A percentile compares a stretch with the other conserved stretches of the same genome.
phyloP scores from a whole-genome alignment of 169 alveolate species.

The Babesia caballi region DNA sequence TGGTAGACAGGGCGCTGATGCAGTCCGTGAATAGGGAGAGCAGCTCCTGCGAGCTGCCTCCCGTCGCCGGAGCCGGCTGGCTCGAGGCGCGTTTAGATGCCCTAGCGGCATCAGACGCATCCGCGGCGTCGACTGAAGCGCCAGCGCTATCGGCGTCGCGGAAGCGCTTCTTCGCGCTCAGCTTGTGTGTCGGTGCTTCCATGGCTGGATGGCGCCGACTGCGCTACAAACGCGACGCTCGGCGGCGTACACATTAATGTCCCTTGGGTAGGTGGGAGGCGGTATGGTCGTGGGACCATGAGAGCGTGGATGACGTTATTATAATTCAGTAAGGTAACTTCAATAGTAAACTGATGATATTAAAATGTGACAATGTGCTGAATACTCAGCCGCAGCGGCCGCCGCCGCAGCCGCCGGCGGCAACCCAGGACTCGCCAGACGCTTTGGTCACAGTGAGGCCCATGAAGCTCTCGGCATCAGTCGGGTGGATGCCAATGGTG shows the following conservation, averaged over 20 bases:
- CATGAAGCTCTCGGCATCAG: slow-evolving; percentile 92
- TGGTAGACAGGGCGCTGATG: slow-evolving; percentile 76
- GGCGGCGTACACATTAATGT: not conserved
- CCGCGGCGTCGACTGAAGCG: not conserved
- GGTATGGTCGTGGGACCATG: too few species aligned
- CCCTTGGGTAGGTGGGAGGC: too few species aligned
- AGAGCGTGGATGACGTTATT: too few species aligned
- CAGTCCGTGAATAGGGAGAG: slow-evolving; percentile 74
- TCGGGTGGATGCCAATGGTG: slow-evolving; percentile 95
- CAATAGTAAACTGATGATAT: too few species aligned
- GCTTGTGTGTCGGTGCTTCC: not conserved
- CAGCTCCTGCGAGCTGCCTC: slow-evolving; percentile 62
- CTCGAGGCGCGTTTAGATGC: not conserved
- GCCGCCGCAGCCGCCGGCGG: slow-evolving; percentile 95
- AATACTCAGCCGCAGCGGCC: slow-evolving; percentile 90
- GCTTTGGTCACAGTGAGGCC: slow-evolving; percentile 79
- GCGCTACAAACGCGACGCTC: not conserved
- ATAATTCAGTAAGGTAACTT: too few species aligned
- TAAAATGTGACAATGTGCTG: too few species aligned
- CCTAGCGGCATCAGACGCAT: not conserved
- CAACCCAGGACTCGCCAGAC: slow-evolving; percentile 84
- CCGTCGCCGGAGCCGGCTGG: not conserved
- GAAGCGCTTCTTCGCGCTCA: slow-evolving; percentile 15
- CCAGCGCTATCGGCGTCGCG: not conserved
- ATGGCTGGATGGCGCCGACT: too few species aligned